phyloP scores from a whole-genome alignment of 2,329 filamentous ascomycete species.

The Epichloe hybrida region DNA sequence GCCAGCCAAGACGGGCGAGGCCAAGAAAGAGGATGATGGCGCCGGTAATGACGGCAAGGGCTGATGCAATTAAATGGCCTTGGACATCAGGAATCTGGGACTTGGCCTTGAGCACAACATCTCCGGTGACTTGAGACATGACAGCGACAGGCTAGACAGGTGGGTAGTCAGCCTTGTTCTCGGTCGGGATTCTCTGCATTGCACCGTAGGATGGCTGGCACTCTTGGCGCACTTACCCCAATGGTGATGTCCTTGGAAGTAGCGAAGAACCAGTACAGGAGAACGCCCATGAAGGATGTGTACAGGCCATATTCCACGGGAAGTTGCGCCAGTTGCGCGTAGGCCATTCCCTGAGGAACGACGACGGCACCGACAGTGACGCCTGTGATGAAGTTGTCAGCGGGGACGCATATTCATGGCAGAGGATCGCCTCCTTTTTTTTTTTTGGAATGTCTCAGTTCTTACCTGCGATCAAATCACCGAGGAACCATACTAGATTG shows the following conservation, averaged over 20 bases:
- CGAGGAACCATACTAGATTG: constrained; percentile 32
- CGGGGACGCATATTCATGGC: neutral
- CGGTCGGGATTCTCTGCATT: neutral
- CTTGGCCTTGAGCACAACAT: constrained; percentile 28
- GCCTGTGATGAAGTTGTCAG: constrained; percentile 16
- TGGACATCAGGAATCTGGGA: constrained; percentile 24
- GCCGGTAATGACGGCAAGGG: constrained; percentile 34
- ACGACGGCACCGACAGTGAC: constrained; percentile 38
- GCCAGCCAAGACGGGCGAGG: constrained; percentile 36
- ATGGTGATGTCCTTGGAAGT: constrained; percentile 89
- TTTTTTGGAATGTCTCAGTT: neutral
- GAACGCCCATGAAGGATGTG: constrained; percentile 88
- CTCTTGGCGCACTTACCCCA: constrained; percentile 40
- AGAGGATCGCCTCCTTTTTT: no score
- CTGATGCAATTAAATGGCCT: constrained; percentile 32
- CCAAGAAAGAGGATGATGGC: constrained; percentile 35
- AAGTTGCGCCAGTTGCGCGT: constrained; percentile 34
- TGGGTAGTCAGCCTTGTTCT: constrained; percentile 3
- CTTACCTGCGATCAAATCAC: constrained; percentile 32
- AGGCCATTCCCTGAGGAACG: constrained; percentile 42
- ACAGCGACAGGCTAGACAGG: constrained; percentile 35
- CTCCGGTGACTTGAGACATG: constrained; percentile 39
- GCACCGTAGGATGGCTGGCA: neutral
- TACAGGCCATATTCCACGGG: constrained; percentile 35
- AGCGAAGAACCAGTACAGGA: constrained; percentile 95